phyloP scores from a whole-genome alignment of 768 basidiomycete species.

The Pleurotus sapidus region DNA sequence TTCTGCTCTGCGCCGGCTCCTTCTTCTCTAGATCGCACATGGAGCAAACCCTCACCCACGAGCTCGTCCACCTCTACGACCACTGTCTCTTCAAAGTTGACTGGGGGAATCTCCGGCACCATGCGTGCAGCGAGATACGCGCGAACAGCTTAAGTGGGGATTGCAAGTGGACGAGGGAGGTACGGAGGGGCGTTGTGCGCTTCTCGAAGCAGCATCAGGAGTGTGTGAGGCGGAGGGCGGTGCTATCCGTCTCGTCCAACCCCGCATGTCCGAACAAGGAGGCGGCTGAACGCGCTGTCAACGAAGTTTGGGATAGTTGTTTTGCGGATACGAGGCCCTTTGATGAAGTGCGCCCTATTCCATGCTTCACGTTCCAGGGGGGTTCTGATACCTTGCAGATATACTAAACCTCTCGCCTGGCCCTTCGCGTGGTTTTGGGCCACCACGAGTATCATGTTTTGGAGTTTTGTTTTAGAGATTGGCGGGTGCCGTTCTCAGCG shows the following conservation, averaged over 20 bases:
- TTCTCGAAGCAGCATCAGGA: slow-evolving; percentile 96
- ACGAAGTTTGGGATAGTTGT: slow-evolving; percentile 97
- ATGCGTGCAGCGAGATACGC: slow-evolving; percentile 97
- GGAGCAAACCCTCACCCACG: slow-evolving; percentile 93
- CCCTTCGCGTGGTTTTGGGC: too few species aligned
- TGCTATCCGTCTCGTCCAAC: slow-evolving; percentile 78
- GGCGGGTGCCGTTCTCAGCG: too few species aligned
- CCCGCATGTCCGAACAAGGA: slow-evolving; percentile 73
- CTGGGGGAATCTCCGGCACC: slow-evolving; percentile 87
- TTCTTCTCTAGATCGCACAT: slow-evolving; percentile 81
- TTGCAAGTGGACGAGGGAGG: slow-evolving; percentile 82
- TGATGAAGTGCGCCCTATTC: slow-evolving; percentile 62
- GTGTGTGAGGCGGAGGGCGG: slow-evolving; percentile 87
- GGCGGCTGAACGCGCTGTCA: slow-evolving; percentile 85
- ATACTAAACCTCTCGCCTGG: too few species aligned
- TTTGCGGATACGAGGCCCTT: slow-evolving; percentile 95
- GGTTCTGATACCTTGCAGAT: too few species aligned
- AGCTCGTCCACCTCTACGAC: slow-evolving; percentile 94
- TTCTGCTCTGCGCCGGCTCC: slow-evolving; percentile 83
- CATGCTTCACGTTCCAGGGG: too few species aligned
- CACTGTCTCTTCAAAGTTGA: slow-evolving; percentile 93
- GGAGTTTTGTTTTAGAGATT: too few species aligned
- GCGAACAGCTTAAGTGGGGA: slow-evolving; percentile 94
- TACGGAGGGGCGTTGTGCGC: slow-evolving; percentile 68
- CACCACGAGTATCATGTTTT: too few species aligned